These are phyloP conservation scores for Trichoderma arundinaceum DNA, from an alignment of 2,329 filamentous ascomycete genomes.

Conservation along the genomic window DNA sequence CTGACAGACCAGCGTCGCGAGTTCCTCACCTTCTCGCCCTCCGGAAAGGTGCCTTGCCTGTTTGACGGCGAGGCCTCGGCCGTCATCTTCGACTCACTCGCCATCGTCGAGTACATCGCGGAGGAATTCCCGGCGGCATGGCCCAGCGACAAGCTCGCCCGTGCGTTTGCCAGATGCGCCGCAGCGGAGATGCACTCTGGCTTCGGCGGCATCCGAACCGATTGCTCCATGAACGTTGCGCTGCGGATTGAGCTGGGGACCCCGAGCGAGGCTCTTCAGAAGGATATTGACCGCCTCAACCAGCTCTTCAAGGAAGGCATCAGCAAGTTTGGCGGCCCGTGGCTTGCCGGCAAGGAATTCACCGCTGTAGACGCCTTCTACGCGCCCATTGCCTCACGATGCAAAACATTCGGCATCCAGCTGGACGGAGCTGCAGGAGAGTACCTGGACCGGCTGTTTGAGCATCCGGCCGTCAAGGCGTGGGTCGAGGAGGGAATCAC, in stretches of 20 bases:
- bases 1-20: slow-evolving; percentile 40
- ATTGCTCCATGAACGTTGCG: slow-evolving; percentile 52
- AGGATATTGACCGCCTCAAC: slow-evolving; percentile 46
- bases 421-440: slow-evolving; percentile 41
- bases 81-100: slow-evolving; percentile 54
- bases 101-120: slow-evolving; percentile 55
- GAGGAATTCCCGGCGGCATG: slow-evolving; percentile 51
- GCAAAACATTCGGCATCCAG: slow-evolving; percentile 47
- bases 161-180: slow-evolving; percentile 52
- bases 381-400: slow-evolving; percentile 49
- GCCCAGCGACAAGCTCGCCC: slow-evolving; percentile 47
- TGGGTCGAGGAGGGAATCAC: slow-evolving; percentile 48
- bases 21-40: slow-evolving; percentile 49
- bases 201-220: slow-evolving; percentile 49
- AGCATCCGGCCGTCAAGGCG: slow-evolving; percentile 44
- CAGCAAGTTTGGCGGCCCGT: slow-evolving; percentile 49
- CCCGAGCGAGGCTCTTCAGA: slow-evolving; percentile 41
- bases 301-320: slow-evolving; percentile 49
- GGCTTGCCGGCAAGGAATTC: slow-evolving; percentile 48
- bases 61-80: slow-evolving; percentile 41
- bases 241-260: slow-evolving; percentile 45
- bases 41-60: slow-evolving; percentile 51
- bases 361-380: slow-evolving; percentile 50
- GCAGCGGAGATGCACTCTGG: slow-evolving; percentile 55
- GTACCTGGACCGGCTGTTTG: slow-evolving; percentile 46